Base-by-base conservation (phyloP, 208 protist species). In the Novymonas esmeraldas region DNA sequence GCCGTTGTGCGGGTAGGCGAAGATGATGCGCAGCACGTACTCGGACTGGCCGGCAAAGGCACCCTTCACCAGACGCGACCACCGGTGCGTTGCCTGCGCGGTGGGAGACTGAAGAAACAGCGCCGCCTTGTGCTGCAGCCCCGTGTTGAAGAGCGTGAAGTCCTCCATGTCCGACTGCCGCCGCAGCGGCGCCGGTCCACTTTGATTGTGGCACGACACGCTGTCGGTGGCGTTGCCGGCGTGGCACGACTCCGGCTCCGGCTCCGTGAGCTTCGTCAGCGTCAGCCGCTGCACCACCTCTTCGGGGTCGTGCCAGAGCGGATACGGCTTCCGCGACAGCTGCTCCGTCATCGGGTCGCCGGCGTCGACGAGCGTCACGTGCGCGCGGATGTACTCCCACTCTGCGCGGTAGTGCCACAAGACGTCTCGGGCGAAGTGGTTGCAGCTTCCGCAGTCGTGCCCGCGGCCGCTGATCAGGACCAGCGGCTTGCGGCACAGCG, bases 1-100 rank as follows among this genome's bases (percentile, higher is more conserved):
- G 58, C 80, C 84, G 45, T 94, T 91, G 72, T 93, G 84, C 7
- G 88, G 88, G 60, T 87, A 94, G 41, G 89, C 67, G 55, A 94
- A 94, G 61, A 91, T 50, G 11, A 83, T 61, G 16, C 85, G 76
- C 56, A 82, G 70, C 44, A 76, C 62, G 59, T 94, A 94, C 44
- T 89, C 81, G 24, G 57, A 76, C 61, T 89, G 82, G 31, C 56
- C 50, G 13, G 69, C 70, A 41, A 88, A 87, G 20, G 81, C 74
- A 33, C 46, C 48, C 22, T 44, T 41, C 22, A 75, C 48, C 18
- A 67, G 63, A 0, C 41, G 57, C 20, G 60, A 52, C 77, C 70
- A 82, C 48, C 11, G 38, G 26, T 64, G 72, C 1, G 64, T 57
- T 14, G 58, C 50, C 33, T 68, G 73, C 16, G 49, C 39, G 6